These are phyloP conservation scores for Didymella pomorum DNA, from an alignment of 2,329 filamentous ascomycete species.

Conservation along the genomic window DNA sequence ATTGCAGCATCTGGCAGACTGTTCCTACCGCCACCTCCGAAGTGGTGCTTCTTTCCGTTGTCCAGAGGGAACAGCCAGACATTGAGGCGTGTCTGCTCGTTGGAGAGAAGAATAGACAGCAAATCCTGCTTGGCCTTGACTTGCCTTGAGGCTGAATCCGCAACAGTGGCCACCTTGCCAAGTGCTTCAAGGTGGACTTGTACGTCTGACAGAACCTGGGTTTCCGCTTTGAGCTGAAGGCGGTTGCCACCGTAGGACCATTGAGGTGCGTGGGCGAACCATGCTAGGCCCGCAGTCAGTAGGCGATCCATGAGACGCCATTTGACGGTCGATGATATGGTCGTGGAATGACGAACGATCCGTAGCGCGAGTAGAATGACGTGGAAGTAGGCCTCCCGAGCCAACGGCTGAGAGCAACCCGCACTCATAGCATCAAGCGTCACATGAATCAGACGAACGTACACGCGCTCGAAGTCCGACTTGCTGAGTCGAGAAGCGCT, in stretches of 20 bases:
- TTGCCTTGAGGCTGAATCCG: slow-evolving; percentile 65
- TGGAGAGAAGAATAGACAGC: slow-evolving; percentile 80
- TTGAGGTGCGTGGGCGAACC: slow-evolving; percentile 84
- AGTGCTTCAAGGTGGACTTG: slow-evolving; percentile 70
- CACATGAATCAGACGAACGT: slow-evolving; percentile 79
- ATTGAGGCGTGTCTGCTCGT: slow-evolving; percentile 80
- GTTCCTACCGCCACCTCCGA: slow-evolving; percentile 55
- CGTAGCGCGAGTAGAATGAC: slow-evolving; percentile 83
- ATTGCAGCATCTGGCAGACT: slow-evolving; percentile 59
- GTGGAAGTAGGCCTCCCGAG: slow-evolving; percentile 90
- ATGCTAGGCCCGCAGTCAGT: slow-evolving; percentile 82
- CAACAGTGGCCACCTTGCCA: slow-evolving; percentile 63
- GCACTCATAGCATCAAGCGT: slow-evolving; percentile 74
- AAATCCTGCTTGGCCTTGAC: slow-evolving; percentile 83
- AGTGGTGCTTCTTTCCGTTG: slow-evolving; percentile 65
- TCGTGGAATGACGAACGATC: slow-evolving; percentile 75
- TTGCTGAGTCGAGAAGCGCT: slow-evolving; percentile 89
- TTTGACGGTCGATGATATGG: slow-evolving; percentile 68
- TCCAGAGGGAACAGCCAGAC: slow-evolving; percentile 91
- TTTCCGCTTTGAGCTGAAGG: slow-evolving; percentile 91
- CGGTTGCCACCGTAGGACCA: slow-evolving; percentile 98
- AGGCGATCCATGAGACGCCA: slow-evolving; percentile 91
- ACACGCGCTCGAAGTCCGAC: slow-evolving; percentile 80
- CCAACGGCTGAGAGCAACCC: slow-evolving; percentile 80
- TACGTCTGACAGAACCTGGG: slow-evolving; percentile 81